phyloP scores from a whole-genome alignment of 495 filamentous ascomycete species.

The Thermothielavioides terrestris region DNA sequence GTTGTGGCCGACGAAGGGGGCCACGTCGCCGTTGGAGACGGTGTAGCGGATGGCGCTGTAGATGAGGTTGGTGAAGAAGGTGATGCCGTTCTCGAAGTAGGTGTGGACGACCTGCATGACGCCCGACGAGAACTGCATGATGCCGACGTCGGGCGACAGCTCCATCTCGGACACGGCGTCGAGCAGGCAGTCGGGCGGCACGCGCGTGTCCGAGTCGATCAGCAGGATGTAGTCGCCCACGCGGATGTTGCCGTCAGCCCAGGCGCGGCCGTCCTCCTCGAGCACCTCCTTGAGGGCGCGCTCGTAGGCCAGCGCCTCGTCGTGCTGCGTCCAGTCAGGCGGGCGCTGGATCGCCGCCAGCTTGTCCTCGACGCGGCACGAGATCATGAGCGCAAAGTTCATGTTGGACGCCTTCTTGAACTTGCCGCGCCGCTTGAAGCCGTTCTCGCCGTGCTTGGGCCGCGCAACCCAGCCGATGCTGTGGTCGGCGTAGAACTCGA shows the following conservation, averaged over 20 bases:
- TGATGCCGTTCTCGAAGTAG: slow-evolving; percentile 69
- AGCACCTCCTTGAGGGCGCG: slow-evolving; percentile 59
- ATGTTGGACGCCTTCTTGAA: slow-evolving; percentile 80
- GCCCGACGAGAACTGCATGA: slow-evolving; percentile 73
- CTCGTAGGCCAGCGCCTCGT: slow-evolving; percentile 64
- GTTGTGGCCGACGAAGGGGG: slow-evolving; percentile 74
- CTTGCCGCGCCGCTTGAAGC: slow-evolving; percentile 53
- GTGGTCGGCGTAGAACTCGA: slow-evolving; percentile 61
- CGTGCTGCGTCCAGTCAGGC: slow-evolving; percentile 56
- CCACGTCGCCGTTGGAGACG: slow-evolving; percentile 73
- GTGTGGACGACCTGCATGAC: slow-evolving; percentile 73
- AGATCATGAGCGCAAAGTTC: slow-evolving; percentile 72
- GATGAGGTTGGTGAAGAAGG: slow-evolving; percentile 79
- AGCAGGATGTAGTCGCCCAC: slow-evolving; percentile 72
- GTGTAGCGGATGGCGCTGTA: slow-evolving; percentile 72
- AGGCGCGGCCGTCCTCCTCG: slow-evolving; percentile 58
- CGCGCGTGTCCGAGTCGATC: slow-evolving; percentile 72
- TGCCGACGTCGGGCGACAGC: slow-evolving; percentile 67
- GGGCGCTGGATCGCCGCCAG: slow-evolving; percentile 47
- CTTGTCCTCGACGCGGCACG: slow-evolving; percentile 65
- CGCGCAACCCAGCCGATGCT: slow-evolving; percentile 75
- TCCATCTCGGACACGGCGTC: slow-evolving; percentile 77
- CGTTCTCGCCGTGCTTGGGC: slow-evolving; percentile 54
- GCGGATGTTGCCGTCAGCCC: slow-evolving; percentile 73
- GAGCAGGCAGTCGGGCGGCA: slow-evolving; percentile 62